phyloP scores from a whole-genome alignment of 78 protist species.

The Dictyostelium capitatum region DNA sequence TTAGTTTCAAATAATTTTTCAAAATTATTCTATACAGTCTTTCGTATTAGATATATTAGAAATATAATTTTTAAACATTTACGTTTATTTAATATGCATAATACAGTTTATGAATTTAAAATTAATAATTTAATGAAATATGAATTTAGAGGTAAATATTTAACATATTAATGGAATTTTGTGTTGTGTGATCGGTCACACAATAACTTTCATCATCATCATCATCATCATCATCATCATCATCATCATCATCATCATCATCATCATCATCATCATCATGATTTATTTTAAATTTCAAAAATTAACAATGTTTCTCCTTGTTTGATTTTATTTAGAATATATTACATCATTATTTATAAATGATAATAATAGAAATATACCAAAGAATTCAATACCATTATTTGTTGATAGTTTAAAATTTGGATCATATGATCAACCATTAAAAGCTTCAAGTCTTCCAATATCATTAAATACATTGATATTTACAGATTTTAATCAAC shows the following conservation, averaged over 20 bases:
- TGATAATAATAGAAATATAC: slow-evolving; percentile 19
- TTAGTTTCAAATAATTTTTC: too few relatives aligned
- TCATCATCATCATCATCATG: too few relatives aligned
- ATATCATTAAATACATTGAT: neutral
- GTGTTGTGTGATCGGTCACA: too few relatives aligned
- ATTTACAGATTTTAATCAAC: slow-evolving; percentile 23
- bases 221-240: too few relatives aligned
- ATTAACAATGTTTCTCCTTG: neutral
- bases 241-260: too few relatives aligned
- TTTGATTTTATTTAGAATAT: neutral
- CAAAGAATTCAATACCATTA: neutral
- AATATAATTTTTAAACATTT: slow-evolving; percentile 1
- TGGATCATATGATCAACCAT: neutral
- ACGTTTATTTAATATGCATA: slow-evolving; percentile 5
- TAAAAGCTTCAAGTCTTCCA: neutral
- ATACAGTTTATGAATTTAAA: neutral
- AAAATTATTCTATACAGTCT: neutral
- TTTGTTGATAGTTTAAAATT: neutral
- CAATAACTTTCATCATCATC: too few relatives aligned
- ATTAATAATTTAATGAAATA: slow-evolving; percentile 1
- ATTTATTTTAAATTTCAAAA: too few relatives aligned
- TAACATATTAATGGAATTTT: too few relatives aligned
- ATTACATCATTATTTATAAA: slow-evolving; percentile 20
- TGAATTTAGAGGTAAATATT: slow-evolving; percentile 14
- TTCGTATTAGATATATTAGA: neutral